Conservation (phyloP, 2,329 filamentous ascomycete genomes). For the Metarhizium rileyi region DNA sequence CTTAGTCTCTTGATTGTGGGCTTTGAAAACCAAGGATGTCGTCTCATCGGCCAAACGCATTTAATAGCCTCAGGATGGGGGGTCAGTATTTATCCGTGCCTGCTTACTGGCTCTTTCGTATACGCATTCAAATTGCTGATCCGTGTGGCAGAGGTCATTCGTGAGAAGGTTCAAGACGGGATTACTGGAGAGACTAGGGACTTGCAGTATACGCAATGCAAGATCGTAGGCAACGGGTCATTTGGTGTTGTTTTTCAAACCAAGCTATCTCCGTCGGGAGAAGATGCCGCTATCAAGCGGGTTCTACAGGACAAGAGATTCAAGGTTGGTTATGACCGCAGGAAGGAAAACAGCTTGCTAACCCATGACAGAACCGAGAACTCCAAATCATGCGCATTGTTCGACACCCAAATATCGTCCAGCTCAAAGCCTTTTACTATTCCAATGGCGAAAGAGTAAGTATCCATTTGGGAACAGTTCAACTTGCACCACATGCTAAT, state of each 20-base stretch:
- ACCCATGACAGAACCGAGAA: constrained; percentile 76
- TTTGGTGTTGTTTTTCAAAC: constrained; percentile 99
- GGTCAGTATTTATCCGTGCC: constrained; percentile 50
- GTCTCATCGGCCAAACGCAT: constrained; percentile 84
- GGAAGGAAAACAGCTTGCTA: constrained; percentile 5
- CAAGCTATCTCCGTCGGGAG: constrained; percentile 92
- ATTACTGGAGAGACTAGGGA: constrained; percentile 93
- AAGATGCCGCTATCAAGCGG: constrained; percentile 98
- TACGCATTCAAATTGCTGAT: constrained; percentile 15
- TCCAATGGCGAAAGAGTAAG: constrained; percentile 94
- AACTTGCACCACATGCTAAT: not conserved
- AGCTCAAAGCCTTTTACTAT: constrained; percentile 99
- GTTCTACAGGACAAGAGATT: constrained; percentile 99
- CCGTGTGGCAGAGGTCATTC: constrained; percentile 69
- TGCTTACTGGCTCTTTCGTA: not conserved
- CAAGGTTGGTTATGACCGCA: constrained; percentile 55
- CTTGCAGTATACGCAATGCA: constrained; percentile 97
- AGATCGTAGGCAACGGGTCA: constrained; percentile 97
- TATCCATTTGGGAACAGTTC: not conserved
- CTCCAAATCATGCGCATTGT: constrained; percentile 99
- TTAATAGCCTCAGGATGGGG: constrained; percentile 86
- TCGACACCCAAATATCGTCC: constrained; percentile 95
- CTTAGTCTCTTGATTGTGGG: constrained; percentile 17
- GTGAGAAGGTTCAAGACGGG: constrained; percentile 98
- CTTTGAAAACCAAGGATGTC: constrained; percentile 50